A percentile compares a stretch with the other conserved stretches of the same genome.
These are phyloP conservation scores for Plantago coronopus DNA, from an alignment of 305 asterid species.

Conservation along the genomic window DNA sequence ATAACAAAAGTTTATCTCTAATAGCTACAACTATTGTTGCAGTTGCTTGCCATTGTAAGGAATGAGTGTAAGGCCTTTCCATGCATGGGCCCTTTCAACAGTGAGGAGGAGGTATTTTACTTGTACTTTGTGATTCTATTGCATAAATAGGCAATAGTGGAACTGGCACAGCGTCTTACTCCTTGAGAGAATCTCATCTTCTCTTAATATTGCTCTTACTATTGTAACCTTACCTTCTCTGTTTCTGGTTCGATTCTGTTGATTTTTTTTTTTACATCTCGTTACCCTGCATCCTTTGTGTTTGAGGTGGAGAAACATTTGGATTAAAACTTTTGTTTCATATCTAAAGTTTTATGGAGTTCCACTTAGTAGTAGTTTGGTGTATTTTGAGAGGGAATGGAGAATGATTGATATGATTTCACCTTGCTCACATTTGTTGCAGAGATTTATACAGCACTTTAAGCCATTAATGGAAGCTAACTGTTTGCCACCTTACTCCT, in stretches of 20 bases:
- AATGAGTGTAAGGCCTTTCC: conserved; percentile 1
- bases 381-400: not conserved
- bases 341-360: too few species aligned
- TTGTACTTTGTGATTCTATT: not conserved
- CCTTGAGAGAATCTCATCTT: not conserved
- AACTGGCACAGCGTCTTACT: not conserved
- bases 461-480: not conserved
- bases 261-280: too few species aligned
- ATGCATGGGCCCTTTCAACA: conserved; percentile 1
- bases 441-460: conserved; percentile 1
- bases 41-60: not conserved
- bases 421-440: too few species aligned
- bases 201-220: too few species aligned
- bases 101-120: not conserved
- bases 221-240: too few species aligned
- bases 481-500: not conserved
- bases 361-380: too few species aligned
- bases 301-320: too few species aligned
- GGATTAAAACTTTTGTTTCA: too few species aligned
- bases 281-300: too few species aligned
- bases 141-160: too few species aligned
- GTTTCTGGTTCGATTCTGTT: too few species aligned
- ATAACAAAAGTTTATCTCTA: too few species aligned
- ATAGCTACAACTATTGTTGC: not conserved
- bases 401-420: not conserved